Base-by-base conservation (phyloP, 495 filamentous ascomycete species). In the Hypoxylon lienhwacheense region DNA sequence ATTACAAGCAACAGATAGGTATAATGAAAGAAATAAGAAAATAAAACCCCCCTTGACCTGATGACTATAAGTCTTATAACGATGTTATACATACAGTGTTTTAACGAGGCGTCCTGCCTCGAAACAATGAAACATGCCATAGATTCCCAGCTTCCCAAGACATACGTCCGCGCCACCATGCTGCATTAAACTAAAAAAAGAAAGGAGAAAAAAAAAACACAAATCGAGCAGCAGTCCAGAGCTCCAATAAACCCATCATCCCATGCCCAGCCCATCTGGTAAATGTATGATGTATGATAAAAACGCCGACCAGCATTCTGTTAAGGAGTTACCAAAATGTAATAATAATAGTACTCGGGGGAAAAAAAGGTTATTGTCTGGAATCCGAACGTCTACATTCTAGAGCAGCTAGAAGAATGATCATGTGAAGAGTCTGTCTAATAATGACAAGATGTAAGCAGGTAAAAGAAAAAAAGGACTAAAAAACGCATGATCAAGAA, bases 51-150 rank as follows among this genome's bases (percentile, higher is more conserved):
- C n/a, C n/a, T n/a, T n/a, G n/a, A n/a, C n/a, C n/a, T n/a, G n/a
- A n/a, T n/a, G n/a, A n/a, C n/a, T n/a, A n/a, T n/a, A n/a, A n/a
- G n/a, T n/a, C n/a, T n/a, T n/a, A n/a, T n/a, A n/a, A n/a, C n/a
- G n/a, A n/a, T 31, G 12, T 31, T n/a, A n/a, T 32, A 44, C 11
- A 17, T 28, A 15, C 41, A 10, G 12, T 19, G 24, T 17, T 28
- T 11, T 45, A 19, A 45, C 17, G 33, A 32, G 36, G 17, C 19
- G 47, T 32, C n/a, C 42, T 28, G 46, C 47, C 51, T 43, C 55
- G 58, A 61, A 61, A 61, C 57, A 36, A 37, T 55, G 58, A 61
- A 61, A 61, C 52, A 42, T 52, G 52, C 58, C 55, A 61, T 55
- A 37, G 43, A 37, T 55, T 52, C 17, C 52, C 57, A 55, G 46